These are phyloP conservation scores for Prunus kanzakura DNA, from an alignment of 306 rosid species.

Conservation along the genomic window DNA sequence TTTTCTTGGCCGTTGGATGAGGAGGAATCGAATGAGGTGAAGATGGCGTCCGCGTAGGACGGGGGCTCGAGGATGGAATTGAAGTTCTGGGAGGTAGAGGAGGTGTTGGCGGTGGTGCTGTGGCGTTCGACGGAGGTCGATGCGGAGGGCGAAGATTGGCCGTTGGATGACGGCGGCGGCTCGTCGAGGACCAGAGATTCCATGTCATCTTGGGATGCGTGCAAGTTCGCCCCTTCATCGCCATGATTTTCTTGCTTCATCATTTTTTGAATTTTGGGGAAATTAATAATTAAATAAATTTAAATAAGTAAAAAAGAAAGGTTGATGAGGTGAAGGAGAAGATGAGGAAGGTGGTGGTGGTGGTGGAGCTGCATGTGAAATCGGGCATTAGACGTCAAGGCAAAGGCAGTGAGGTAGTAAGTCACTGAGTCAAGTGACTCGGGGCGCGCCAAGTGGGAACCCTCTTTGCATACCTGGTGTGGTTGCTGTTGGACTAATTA, in stretches of 20 bases:
- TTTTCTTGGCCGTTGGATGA: slow-evolving; percentile 32
- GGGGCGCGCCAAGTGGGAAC: background rate
- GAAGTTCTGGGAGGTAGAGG: background rate
- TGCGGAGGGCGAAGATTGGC: background rate
- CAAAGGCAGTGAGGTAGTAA: background rate
- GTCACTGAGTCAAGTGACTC: background rate
- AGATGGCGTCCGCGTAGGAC: slow-evolving; percentile 40
- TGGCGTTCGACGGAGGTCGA: background rate
- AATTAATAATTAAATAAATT: background rate
- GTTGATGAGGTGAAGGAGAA: background rate
- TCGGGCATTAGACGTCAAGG: background rate
- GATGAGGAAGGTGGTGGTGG: background rate
- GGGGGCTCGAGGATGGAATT: slow-evolving; percentile 38
- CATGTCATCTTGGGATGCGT: slow-evolving; percentile 4
- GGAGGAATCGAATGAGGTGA: slow-evolving; percentile 41
- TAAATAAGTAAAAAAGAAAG: background rate
- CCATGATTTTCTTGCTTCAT: background rate
- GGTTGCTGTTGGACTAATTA: too few relatives aligned
- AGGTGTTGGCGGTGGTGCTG: background rate
- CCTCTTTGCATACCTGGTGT: background rate
- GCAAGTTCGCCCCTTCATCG: background rate
- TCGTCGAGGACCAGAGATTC: background rate
- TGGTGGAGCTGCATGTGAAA: background rate
- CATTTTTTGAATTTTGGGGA: background rate
- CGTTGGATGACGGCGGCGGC: background rate